phyloP scores from a whole-genome alignment of 345 rosid genomes.

The Citrus glauca region DNA sequence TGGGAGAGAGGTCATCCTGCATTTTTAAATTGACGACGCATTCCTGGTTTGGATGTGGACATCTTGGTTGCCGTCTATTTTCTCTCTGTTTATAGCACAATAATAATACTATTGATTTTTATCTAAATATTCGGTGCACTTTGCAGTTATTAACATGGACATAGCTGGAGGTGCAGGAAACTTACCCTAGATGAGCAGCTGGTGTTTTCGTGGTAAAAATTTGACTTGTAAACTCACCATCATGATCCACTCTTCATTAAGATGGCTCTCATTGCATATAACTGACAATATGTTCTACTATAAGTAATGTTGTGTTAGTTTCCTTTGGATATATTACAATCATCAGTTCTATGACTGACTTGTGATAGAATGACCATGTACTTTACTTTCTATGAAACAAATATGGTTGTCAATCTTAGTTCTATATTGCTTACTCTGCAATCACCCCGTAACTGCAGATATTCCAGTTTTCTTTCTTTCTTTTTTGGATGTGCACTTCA shows the following conservation, averaged over 20 bases:
- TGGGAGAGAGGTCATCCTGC: not conserved
- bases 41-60: not conserved
- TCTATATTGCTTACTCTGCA: too few species aligned
- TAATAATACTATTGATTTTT: too few species aligned
- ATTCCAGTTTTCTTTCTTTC: not conserved
- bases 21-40: not conserved
- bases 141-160: not conserved
- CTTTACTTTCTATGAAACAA: not conserved
- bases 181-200: too few species aligned
- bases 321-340: not conserved
- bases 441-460: not conserved
- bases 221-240: too few species aligned
- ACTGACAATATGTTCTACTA: not conserved
- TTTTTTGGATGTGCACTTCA: not conserved
- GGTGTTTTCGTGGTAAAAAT: too few species aligned
- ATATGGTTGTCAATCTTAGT: too few species aligned
- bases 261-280: not conserved
- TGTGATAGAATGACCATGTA: too few species aligned
- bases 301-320: not conserved
- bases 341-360: not conserved
- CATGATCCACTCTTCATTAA: not conserved
- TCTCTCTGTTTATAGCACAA: too few species aligned
- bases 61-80: too few species aligned
- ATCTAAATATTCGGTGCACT: not conserved
- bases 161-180: not conserved